phyloP scores from a whole-genome alignment of 768 basidiomycete genomes.

The Phylloporus scabripes region DNA sequence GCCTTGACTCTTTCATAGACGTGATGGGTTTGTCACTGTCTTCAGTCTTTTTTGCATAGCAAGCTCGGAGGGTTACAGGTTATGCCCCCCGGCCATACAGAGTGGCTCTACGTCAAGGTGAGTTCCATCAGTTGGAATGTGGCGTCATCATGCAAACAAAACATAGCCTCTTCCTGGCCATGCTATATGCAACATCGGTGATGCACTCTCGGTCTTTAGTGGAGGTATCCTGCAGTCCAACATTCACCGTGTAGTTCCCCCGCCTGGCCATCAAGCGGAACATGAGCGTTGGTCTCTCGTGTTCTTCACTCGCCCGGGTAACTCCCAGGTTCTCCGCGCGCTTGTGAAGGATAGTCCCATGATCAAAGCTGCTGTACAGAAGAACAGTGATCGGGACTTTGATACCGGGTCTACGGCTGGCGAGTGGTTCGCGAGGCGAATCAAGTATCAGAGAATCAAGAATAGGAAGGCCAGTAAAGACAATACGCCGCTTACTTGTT shows the following conservation, averaged over 20 bases:
- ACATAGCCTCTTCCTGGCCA: slow-evolving; percentile 47
- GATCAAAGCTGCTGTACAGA: slow-evolving; percentile 41
- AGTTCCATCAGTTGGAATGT: background rate
- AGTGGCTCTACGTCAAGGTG: slow-evolving; percentile 67
- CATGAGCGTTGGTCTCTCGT: slow-evolving; percentile 62
- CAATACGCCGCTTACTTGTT: background rate
- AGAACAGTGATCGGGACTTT: slow-evolving; percentile 34
- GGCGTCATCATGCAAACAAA: background rate
- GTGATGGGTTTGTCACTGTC: background rate
- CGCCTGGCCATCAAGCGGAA: slow-evolving; percentile 51
- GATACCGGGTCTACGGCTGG: slow-evolving; percentile 33
- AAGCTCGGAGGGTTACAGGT: slow-evolving; percentile 67
- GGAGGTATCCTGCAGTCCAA: slow-evolving; percentile 61
- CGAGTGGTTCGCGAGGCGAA: slow-evolving; percentile 39
- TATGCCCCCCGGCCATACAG: slow-evolving; percentile 50
- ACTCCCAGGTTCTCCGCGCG: slow-evolving; percentile 46
- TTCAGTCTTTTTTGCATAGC: slow-evolving; percentile 63
- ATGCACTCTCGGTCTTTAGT: slow-evolving; percentile 56
- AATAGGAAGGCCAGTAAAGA: slow-evolving; percentile 35
- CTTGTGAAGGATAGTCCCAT: slow-evolving; percentile 46
- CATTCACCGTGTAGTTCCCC: slow-evolving; percentile 58
- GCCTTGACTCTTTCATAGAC: slow-evolving; percentile 5
- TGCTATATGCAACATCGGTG: slow-evolving; percentile 59
- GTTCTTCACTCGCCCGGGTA: slow-evolving; percentile 60
- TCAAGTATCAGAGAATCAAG: slow-evolving; percentile 37